Conservation (phyloP, 345 rosid species). For the Erodium maritimum region DNA sequence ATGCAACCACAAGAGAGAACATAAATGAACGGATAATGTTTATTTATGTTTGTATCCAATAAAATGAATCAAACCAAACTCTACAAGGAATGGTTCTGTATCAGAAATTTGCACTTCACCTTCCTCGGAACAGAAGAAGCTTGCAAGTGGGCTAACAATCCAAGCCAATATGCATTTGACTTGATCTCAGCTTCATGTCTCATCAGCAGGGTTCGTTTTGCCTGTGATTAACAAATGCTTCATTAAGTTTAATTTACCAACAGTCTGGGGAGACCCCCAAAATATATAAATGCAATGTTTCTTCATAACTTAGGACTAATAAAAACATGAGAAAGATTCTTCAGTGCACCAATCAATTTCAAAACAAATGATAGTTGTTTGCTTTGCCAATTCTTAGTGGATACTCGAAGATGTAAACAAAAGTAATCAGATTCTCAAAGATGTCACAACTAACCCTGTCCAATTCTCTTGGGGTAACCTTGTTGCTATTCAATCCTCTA, state of each 20-base stretch:
- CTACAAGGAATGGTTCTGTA: slow-evolving; percentile 1
- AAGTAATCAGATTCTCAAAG: slow-evolving; percentile 1
- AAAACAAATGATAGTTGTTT: not conserved
- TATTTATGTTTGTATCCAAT: slow-evolving; percentile 3
- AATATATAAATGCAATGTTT: not conserved
- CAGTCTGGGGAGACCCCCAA: not conserved
- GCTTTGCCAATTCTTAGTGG: not conserved
- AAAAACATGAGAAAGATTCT: slow-evolving; percentile 1
- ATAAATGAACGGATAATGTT: not conserved
- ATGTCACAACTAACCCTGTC: slow-evolving; percentile 67
- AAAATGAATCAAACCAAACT: not conserved
- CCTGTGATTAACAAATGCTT: slow-evolving; percentile 34
- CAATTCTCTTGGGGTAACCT: slow-evolving; percentile 72
- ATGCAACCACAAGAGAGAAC: slow-evolving; percentile 5
- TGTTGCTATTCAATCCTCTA: slow-evolving; percentile 81
- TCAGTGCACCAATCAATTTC: slow-evolving; percentile 4
- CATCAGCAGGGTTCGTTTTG: slow-evolving; percentile 91
- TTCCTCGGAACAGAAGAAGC: slow-evolving; percentile 89
- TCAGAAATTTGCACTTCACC: slow-evolving; percentile 27
- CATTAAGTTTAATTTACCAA: not conserved
- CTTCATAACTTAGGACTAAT: not conserved
- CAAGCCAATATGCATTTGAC: slow-evolving; percentile 99
- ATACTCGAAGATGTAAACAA: not conserved
- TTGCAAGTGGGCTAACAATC: slow-evolving; percentile 91
- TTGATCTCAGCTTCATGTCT: slow-evolving; percentile 98